phyloP scores from a whole-genome alignment of 1,139 yeast species.

The Taiozyma sp. region DNA sequence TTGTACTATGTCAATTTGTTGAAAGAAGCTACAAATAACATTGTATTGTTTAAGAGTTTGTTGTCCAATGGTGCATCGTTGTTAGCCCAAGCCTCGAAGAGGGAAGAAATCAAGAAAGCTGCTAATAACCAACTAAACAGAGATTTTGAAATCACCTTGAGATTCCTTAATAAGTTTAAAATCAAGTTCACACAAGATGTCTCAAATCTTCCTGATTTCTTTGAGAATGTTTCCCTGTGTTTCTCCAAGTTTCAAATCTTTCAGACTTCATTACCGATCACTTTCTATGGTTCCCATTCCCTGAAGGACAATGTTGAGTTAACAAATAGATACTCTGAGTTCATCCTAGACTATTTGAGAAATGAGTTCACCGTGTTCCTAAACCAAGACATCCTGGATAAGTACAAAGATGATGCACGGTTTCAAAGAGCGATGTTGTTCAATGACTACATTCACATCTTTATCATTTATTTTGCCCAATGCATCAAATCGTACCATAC shows the following conservation, averaged over 20 bases:
- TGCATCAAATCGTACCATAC: slow-evolving; percentile 22
- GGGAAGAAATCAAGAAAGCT: slow-evolving; percentile 7
- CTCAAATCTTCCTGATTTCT: slow-evolving; percentile 9
- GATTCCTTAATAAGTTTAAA: slow-evolving; percentile 21
- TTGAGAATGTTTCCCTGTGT: slow-evolving; percentile 17
- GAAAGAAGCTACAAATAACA: slow-evolving; percentile 19
- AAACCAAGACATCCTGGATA: slow-evolving; percentile 8
- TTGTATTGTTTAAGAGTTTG: slow-evolving; percentile 21
- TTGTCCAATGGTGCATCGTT: slow-evolving; percentile 18
- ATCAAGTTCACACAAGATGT: slow-evolving; percentile 9
- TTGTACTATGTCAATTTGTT: slow-evolving; percentile 11
- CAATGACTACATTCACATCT: slow-evolving; percentile 17
- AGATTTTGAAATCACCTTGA: slow-evolving; percentile 20
- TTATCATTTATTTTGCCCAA: slow-evolving; percentile 21
- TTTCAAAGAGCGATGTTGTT: slow-evolving; percentile 17
- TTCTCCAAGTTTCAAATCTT: slow-evolving; percentile 23
- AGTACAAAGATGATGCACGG: slow-evolving; percentile 7
- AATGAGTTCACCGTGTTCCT: slow-evolving; percentile 17
- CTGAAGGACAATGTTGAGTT: slow-evolving; percentile 19
- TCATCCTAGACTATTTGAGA: slow-evolving; percentile 15
- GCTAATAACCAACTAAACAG: slow-evolving; percentile 12
- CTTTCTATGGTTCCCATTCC: slow-evolving; percentile 18
- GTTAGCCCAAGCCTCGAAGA: slow-evolving; percentile 10
- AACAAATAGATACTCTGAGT: slow-evolving; percentile 18
- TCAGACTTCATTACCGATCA: slow-evolving; percentile 18